Percentiles rank a stretch among this genome's conserved stretches.
phyloP scores from a whole-genome alignment of 2,329 filamentous ascomycete genomes.

The Monosporascus sp. region DNA sequence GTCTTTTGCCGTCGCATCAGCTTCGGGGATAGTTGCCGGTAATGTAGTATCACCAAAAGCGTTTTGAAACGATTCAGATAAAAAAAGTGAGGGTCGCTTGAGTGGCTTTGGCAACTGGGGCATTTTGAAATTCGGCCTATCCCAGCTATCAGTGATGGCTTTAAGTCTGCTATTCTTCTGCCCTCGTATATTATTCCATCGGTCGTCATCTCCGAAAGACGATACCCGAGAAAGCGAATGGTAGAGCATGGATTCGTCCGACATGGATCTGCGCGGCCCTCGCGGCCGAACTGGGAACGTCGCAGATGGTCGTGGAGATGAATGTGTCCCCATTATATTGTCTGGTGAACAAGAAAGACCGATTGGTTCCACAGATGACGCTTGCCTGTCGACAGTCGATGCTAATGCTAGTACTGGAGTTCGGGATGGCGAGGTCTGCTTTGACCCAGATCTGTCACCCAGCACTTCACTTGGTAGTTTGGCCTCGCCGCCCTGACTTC shows the following conservation, averaged over 20 bases:
- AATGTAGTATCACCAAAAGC: constrained; percentile 10
- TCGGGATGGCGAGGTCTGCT: constrained; percentile 6
- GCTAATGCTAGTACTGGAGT: background rate
- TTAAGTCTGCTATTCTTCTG: constrained; percentile 87
- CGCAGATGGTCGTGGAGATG: constrained; percentile 15
- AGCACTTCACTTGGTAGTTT: constrained; percentile 15
- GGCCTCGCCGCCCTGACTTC: constrained; percentile 15
- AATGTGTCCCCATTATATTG: background rate
- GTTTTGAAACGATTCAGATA: constrained; percentile 16
- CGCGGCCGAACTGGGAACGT: constrained; percentile 22
- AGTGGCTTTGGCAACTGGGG: constrained; percentile 49
- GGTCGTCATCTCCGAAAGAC: constrained; percentile 76
- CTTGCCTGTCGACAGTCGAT: background rate
- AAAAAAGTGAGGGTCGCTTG: constrained; percentile 20
- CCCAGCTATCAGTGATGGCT: constrained; percentile 83
- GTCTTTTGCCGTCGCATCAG: constrained; percentile 16
- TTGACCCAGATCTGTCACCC: constrained; percentile 14
- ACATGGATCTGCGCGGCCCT: constrained; percentile 55
- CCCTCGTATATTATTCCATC: constrained; percentile 73
- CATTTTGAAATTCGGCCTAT: constrained; percentile 70
- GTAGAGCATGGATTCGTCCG: constrained; percentile 74
- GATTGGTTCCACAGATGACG: background rate
- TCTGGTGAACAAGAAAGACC: background rate
- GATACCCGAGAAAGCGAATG: constrained; percentile 72
- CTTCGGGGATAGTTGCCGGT: constrained; percentile 10